Evolutionary conservation across 2,329 filamentous ascomycete species (phyloP).

Genomic region (Trichoderma gracile): DNA sequence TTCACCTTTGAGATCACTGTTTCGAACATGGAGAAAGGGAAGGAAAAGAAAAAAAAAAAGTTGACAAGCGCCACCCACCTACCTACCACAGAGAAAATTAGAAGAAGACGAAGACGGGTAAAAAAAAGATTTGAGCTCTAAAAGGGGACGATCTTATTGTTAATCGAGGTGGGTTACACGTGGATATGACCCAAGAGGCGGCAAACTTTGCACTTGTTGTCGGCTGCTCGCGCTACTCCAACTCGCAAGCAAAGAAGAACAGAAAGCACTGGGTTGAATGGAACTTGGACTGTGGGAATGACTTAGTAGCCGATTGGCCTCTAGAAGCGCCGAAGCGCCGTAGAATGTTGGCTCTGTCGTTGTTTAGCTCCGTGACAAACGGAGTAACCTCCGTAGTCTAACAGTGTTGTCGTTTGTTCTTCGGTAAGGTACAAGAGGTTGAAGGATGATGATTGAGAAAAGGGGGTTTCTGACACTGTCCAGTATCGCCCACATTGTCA

Average conservation of each 20-base stretch:
- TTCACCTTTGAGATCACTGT: slow-evolving; percentile 4
- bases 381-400: no score
- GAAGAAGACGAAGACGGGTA: not conserved
- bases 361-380: not conserved
- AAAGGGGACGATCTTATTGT: not conserved
- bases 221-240: slow-evolving; percentile 9
- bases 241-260: not conserved
- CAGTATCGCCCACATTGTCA: not conserved
- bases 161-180: not conserved
- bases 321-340: slow-evolving; percentile 14
- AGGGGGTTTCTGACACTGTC: not conserved
- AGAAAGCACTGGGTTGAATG: not conserved
- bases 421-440: no score
- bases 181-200: no score
- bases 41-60: not conserved
- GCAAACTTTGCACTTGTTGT: no score
- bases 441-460: not conserved
- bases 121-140: not conserved
- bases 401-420: no score
- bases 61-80: slow-evolving; percentile 20
- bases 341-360: slow-evolving; percentile 9
- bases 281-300: not conserved
- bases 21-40: not conserved
- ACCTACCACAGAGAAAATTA: no score
- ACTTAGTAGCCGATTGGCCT: slow-evolving; percentile 1